Conservation (phyloP, 805 yeast genomes). For the Zygosaccharomyces gambellarensis region DNA sequence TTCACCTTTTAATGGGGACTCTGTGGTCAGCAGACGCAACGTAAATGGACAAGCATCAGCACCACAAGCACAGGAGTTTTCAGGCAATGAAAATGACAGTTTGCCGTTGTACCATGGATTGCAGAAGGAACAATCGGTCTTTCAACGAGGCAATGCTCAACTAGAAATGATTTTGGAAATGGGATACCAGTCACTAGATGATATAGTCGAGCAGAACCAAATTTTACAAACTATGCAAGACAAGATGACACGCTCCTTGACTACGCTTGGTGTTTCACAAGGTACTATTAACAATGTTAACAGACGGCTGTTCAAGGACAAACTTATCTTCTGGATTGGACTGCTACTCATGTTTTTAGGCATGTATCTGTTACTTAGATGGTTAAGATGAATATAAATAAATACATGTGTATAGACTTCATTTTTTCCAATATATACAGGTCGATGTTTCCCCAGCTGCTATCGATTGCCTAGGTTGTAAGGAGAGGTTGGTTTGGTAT, state of each 20-base stretch:
- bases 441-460: constrained; percentile 59
- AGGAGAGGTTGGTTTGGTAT: constrained; percentile 39
- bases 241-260: constrained; percentile 60
- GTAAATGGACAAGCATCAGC: constrained; percentile 12
- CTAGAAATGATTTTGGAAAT: constrained; percentile 85
- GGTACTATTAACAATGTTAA: constrained; percentile 78
- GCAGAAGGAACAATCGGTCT: constrained; percentile 58
- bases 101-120: constrained; percentile 54
- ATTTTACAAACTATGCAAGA: constrained; percentile 56
- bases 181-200: constrained; percentile 83
- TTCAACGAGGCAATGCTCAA: constrained; percentile 69
- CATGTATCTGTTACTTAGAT: constrained; percentile 61
- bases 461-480: constrained; percentile 50
- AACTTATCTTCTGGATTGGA: constrained; percentile 78
- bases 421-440: constrained; percentile 54
- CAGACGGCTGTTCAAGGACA: constrained; percentile 78
- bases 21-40: constrained; percentile 31
- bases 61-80: constrained; percentile 27
- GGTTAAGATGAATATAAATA: constrained; percentile 44
- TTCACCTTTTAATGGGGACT: constrained; percentile 17
- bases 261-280: constrained; percentile 80
- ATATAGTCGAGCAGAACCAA: constrained; percentile 79
- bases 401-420: constrained; percentile 2
- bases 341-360: constrained; percentile 55
- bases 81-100: constrained; percentile 5